Evolutionary conservation across 1,284 basidiomycete genomes (phyloP), one percentile per base, ranked within the genome.

Genomic region (Phylloboletellus chloephorus): DNA sequence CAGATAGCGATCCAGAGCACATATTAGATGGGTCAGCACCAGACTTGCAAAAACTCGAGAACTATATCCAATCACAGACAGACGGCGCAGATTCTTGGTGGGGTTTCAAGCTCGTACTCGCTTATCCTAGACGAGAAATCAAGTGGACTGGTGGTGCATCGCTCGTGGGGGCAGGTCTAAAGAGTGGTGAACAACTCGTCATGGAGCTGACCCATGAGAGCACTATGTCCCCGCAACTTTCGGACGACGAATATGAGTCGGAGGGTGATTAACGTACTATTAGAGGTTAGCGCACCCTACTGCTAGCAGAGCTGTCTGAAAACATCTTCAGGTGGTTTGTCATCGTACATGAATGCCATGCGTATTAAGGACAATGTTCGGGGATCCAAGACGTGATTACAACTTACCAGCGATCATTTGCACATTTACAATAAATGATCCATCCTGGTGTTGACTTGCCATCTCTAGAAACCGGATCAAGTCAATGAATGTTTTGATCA

Each of bases 401-500:
- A n/a, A n/a, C n/a, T n/a, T n/a, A n/a, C n/a, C n/a, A n/a, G n/a
- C n/a, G n/a, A n/a, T n/a, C n/a, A n/a, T n/a, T n/a, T n/a, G n/a
- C n/a, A n/a, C n/a, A n/a, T n/a, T n/a, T n/a, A n/a, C n/a, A n/a
- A n/a, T n/a, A n/a, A 31, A 31, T 11, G 88, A 89, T 65, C 93
- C 90, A 67, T 96, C 96, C n/a, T n/a, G n/a, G n/a, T n/a, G 69
- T 97, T 93, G 60, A 96, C 84, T 92, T 94, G 25, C 92, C 92
- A 60, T 95, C 91, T 31, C 91, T 94, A 57, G 28, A 4, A 53
- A 54, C 35, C 7, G 60, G 15, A 7, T 31, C 13, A 39, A 24
- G 34, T 39, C 25, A 17, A 11, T 36, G 13, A 5, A 32, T 13
- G 31, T 20, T 23, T 28, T 36, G 12, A 21, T 17, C 13, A 79